phyloP scores from a whole-genome alignment of 108 stramenopile genomes.

The Fragilaria crotonensis region DNA sequence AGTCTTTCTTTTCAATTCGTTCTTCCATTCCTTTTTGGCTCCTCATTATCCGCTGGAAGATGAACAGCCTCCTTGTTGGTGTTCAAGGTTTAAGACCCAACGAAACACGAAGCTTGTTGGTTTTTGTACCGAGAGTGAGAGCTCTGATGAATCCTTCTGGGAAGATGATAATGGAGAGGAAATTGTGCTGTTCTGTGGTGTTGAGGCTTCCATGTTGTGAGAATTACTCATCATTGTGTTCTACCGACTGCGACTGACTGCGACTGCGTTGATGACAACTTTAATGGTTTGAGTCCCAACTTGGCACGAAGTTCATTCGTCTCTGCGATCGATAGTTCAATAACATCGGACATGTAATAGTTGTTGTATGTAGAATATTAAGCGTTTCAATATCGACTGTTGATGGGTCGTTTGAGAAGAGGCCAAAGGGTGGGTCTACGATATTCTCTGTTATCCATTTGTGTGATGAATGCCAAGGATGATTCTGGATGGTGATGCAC shows the following conservation, averaged over 20 bases:
- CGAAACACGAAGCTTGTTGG: slow-evolving; percentile 57
- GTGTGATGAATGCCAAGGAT: too few relatives aligned
- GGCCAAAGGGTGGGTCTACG: too few relatives aligned
- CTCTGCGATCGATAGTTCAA: slow-evolving; percentile 81
- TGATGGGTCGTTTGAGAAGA: too few relatives aligned
- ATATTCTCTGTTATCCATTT: too few relatives aligned
- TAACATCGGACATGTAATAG: too few relatives aligned
- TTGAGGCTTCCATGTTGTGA: background rate
- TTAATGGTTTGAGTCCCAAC: slow-evolving; percentile 64
- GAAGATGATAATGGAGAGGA: background rate
- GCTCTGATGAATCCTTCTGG: too few relatives aligned
- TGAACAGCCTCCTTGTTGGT: slow-evolving; percentile 30
- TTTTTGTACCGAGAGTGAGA: too few relatives aligned
- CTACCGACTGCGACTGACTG: background rate
- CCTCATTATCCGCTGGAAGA: slow-evolving; percentile 46
- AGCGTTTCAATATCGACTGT: too few relatives aligned
- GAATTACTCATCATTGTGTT: background rate
- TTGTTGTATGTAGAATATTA: too few relatives aligned
- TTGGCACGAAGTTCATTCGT: slow-evolving; percentile 71
- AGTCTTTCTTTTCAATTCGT: slow-evolving; percentile 55
- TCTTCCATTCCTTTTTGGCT: slow-evolving; percentile 29
- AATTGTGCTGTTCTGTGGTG: slow-evolving; percentile 4
- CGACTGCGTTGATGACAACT: too few relatives aligned
- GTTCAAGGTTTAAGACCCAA: slow-evolving; percentile 64
- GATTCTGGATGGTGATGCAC: too few relatives aligned